Evolutionary conservation across 805 yeast species (phyloP), one percentile per base, ranked within the genome.

Genomic region (Ogataea zsoltii): DNA sequence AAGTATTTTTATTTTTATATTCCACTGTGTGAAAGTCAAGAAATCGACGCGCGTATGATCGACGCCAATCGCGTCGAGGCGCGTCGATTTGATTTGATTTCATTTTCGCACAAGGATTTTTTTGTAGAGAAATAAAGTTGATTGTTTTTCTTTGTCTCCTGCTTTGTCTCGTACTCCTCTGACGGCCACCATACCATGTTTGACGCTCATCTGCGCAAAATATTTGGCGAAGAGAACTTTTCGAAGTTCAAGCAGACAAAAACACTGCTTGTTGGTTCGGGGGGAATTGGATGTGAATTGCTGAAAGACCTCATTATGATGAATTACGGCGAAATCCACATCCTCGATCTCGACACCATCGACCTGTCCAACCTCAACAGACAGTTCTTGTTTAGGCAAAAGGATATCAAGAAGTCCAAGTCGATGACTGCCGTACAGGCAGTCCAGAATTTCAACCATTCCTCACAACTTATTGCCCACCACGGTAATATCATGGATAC

Each of bases 261-360:
- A 50, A 88, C 90, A 12, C 68, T 91, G 23, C 70, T 91, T 67
- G 95, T 91, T 2, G 98, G 98, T 3, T 96, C 97, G 1, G 98
- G 98, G 25, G 98, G 98, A 6, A 90, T 91, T 53, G 98, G 98
- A 2, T 91, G 96, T 63, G 98, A 91, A 63, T 69, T 91, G 36
- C 70, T 91, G 46, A 91, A 91, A 61, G 85, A 91, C 60, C 69
- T 91, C 40, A 80, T 88, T 4, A 67, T 89, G 51, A 73, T 87
- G 63, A 91, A 94, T 7, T 85, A 84, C 53, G 94, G 94, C 2
- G 95, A 88, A 58, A 83, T 91, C 45, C 96, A 89, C 61, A 76
- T 91, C 25, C 91, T 91, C n/a, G 99, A 94, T 67, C 73, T 94
- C 45, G 99, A 94, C 62, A 94, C 98, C 0, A 88, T 94, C 55